Conservation (phyloP, 2,329 filamentous ascomycete genomes). For the Colletotrichum plurivorum region DNA sequence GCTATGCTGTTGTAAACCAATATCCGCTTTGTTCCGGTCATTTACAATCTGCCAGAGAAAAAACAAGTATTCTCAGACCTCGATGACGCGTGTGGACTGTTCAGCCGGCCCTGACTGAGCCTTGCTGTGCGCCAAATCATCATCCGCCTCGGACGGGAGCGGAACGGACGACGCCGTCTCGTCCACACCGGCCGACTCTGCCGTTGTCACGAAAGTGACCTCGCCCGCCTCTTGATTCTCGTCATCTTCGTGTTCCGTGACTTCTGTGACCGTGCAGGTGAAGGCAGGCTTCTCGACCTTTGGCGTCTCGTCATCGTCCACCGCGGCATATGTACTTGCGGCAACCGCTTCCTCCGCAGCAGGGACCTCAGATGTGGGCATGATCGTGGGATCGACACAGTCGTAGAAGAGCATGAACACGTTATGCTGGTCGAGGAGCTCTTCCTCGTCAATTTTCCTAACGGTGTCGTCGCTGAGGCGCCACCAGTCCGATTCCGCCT, state of each 20-base stretch:
- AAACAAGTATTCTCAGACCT: conserved; percentile 7
- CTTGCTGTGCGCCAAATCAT: neutral
- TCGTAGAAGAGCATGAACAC: conserved; percentile 99
- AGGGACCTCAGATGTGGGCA: conserved; percentile 54
- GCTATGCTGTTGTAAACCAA: conserved; percentile 33
- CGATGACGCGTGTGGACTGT: conserved; percentile 21
- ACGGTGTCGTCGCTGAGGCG: conserved; percentile 92
- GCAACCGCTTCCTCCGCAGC: neutral
- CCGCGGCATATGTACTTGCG: neutral
- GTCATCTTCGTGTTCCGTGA: conserved; percentile 18
- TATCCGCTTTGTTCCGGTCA: neutral
- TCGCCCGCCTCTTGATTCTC: neutral
- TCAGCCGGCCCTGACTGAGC: neutral
- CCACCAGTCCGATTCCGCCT: conserved; percentile 80
- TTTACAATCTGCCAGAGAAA: neutral
- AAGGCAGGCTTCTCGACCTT: conserved; percentile 31
- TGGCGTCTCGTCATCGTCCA: conserved; percentile 33
- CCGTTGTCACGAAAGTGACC: conserved; percentile 1
- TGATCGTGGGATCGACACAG: conserved; percentile 68
- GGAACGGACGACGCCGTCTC: neutral
- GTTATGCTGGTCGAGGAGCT: conserved; percentile 81
- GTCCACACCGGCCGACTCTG: neutral
- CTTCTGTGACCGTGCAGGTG: conserved; percentile 33
- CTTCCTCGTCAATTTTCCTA: conserved; percentile 77
- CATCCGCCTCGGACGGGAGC: conserved; percentile 2